A percentile compares a stretch with the other conserved stretches of the same genome.
These are phyloP conservation scores for Aspergillus japonicus DNA, from an alignment of 2,329 filamentous ascomycete species.

Conservation along the genomic window DNA sequence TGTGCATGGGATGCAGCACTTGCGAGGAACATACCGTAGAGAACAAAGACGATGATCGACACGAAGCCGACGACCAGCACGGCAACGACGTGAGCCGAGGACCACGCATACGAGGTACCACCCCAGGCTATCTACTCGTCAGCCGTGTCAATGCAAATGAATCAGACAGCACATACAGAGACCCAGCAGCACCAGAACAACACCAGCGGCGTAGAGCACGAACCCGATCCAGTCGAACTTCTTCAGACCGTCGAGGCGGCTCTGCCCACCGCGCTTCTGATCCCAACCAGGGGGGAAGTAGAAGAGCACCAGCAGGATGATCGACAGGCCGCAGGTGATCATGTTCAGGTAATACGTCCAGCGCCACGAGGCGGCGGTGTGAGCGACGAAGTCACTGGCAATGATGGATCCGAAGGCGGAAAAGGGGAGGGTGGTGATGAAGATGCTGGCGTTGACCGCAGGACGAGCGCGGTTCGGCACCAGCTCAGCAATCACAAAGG, in stretches of 20 bases:
- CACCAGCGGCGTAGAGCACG: conserved; percentile 43
- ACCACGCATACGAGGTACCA: conserved; percentile 4
- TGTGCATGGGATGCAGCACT: neutral
- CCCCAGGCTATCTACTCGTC: conserved; percentile 3
- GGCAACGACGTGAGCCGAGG: conserved; percentile 6
- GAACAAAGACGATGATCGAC: neutral
- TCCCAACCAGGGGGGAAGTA: conserved; percentile 37
- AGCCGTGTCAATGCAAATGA: neutral
- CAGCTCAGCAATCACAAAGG: conserved; percentile 39
- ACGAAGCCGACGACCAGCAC: conserved; percentile 5
- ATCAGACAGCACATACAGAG: conserved; percentile 28
- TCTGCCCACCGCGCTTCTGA: conserved; percentile 40
- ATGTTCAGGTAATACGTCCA: conserved; percentile 53
- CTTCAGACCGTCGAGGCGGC: conserved; percentile 38
- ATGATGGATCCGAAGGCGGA: conserved; percentile 45
- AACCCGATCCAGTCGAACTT: conserved; percentile 51
- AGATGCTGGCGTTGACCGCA: conserved; percentile 33
- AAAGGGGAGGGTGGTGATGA: conserved; percentile 33
- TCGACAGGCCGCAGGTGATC: conserved; percentile 41
- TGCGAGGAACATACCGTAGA: neutral
- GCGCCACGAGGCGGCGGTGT: conserved; percentile 48
- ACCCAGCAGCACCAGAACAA: conserved; percentile 46
- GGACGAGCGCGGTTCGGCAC: conserved; percentile 41
- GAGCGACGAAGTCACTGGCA: conserved; percentile 45
- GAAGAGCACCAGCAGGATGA: conserved; percentile 5